phyloP scores from a whole-genome alignment of 2,329 filamentous ascomycete species.

The Alternaria alternata region DNA sequence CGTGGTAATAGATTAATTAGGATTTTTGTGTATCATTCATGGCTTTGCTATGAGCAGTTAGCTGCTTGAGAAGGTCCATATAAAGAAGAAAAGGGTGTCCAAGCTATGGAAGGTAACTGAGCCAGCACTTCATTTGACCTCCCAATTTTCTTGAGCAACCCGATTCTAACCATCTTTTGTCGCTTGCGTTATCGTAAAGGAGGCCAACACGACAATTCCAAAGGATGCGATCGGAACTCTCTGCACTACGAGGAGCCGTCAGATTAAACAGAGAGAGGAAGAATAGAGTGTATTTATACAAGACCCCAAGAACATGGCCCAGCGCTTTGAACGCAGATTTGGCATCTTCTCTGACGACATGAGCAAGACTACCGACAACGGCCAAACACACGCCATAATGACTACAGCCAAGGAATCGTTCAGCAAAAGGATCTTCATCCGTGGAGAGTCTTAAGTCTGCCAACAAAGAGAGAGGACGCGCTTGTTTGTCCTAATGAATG shows the following conservation, averaged over 20 bases:
- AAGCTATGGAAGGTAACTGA: too few species aligned
- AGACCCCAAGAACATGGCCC: neutral
- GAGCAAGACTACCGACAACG: neutral
- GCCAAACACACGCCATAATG: neutral
- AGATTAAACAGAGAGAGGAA: neutral
- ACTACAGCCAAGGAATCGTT: neutral
- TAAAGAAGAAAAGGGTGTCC: too few species aligned
- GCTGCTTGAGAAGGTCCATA: too few species aligned
- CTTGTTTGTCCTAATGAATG: neutral
- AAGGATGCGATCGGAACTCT: neutral
- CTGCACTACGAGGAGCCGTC: neutral
- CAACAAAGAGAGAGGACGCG: neutral
- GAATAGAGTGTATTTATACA: neutral
- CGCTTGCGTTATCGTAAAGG: neutral
- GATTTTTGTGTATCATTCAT: neutral
- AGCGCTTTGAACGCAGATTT: neutral
- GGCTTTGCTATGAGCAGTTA: too few species aligned
- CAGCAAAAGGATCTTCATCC: neutral
- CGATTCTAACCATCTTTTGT: neutral
- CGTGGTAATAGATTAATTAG: neutral
- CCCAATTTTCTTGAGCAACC: neutral
- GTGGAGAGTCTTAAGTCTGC: neutral
- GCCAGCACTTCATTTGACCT: neutral
- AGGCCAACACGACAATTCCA: neutral
- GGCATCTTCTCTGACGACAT: neutral